Conservation (phyloP, 2,329 filamentous ascomycete genomes). For the Arachnomyces sp. region DNA sequence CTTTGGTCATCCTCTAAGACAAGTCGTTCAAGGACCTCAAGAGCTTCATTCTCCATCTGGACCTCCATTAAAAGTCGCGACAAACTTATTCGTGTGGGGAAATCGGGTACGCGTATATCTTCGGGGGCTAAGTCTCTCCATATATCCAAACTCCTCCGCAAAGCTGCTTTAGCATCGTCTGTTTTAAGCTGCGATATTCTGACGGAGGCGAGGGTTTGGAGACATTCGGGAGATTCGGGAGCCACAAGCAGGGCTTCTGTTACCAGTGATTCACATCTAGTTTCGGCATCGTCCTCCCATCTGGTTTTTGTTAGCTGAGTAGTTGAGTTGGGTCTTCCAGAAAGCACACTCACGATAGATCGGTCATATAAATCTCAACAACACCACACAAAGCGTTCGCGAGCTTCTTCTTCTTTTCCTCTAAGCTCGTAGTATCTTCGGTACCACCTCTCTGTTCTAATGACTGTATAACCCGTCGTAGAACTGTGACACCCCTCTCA, state of each 20-base stretch:
- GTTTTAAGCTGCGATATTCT: constrained; percentile 75
- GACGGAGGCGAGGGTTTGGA: constrained; percentile 91
- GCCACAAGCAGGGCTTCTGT: constrained; percentile 84
- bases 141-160: constrained; percentile 68
- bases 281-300: constrained; percentile 82
- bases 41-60: constrained; percentile 72
- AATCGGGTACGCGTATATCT: constrained; percentile 70
- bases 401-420: constrained; percentile 71
- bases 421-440: constrained; percentile 35
- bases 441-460: constrained; percentile 46
- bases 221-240: constrained; percentile 73
- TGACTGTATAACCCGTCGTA: constrained; percentile 62
- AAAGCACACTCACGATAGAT: constrained; percentile 59
- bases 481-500: constrained; percentile 56
- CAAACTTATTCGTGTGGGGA: constrained; percentile 74
- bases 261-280: constrained; percentile 75
- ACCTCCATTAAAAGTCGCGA: constrained; percentile 83
- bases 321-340: constrained; percentile 10
- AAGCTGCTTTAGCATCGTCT: constrained; percentile 71
- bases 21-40: constrained; percentile 75
- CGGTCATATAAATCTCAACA: constrained; percentile 97
- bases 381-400: constrained; percentile 90
- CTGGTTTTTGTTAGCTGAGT: constrained; percentile 22
- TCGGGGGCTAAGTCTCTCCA: constrained; percentile 72
- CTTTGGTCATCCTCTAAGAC: constrained; percentile 85